phyloP scores from a whole-genome alignment of 2,329 filamentous ascomycete species.

The Aspergillus costaricaensis region DNA sequence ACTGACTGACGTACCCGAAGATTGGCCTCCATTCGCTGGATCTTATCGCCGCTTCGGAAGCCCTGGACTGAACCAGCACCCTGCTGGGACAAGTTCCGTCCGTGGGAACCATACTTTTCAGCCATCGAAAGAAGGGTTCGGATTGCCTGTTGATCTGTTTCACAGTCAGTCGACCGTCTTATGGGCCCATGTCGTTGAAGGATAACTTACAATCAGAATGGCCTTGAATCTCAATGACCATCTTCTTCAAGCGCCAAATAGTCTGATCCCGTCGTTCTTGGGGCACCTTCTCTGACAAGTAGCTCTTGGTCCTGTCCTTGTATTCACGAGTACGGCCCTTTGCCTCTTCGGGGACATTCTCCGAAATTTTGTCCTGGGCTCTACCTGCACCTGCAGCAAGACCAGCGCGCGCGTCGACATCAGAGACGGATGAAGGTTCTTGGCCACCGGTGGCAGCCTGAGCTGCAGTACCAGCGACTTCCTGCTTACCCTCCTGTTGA shows the following conservation, averaged over 20 bases:
- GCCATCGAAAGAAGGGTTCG: slow-evolving; percentile 81
- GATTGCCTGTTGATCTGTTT: slow-evolving; percentile 76
- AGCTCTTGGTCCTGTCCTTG: slow-evolving; percentile 61
- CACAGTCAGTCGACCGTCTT: neutral
- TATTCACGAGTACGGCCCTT: slow-evolving; percentile 43
- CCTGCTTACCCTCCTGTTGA: slow-evolving; percentile 39
- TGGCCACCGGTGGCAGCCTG: slow-evolving; percentile 54
- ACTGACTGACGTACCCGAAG: slow-evolving; percentile 62
- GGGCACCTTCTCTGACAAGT: slow-evolving; percentile 83
- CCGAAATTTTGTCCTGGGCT: slow-evolving; percentile 57
- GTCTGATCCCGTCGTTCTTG: slow-evolving; percentile 90
- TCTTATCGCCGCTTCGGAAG: slow-evolving; percentile 63
- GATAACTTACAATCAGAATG: slow-evolving; percentile 74
- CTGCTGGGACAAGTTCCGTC: slow-evolving; percentile 65
- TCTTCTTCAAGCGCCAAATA: slow-evolving; percentile 94
- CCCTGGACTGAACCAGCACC: slow-evolving; percentile 70
- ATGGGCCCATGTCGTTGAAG: neutral
- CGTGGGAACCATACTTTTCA: slow-evolving; percentile 79
- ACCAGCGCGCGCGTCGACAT: slow-evolving; percentile 53
- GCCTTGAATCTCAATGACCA: slow-evolving; percentile 93
- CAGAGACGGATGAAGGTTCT: slow-evolving; percentile 50
- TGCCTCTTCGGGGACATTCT: slow-evolving; percentile 66
- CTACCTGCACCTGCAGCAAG: slow-evolving; percentile 38
- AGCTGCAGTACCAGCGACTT: slow-evolving; percentile 58
- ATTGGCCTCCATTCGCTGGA: slow-evolving; percentile 74